Percentiles rank a stretch among this genome's conserved stretches.
phyloP scores from a whole-genome alignment of 2,329 filamentous ascomycete genomes.

The Diaporthe capsici region DNA sequence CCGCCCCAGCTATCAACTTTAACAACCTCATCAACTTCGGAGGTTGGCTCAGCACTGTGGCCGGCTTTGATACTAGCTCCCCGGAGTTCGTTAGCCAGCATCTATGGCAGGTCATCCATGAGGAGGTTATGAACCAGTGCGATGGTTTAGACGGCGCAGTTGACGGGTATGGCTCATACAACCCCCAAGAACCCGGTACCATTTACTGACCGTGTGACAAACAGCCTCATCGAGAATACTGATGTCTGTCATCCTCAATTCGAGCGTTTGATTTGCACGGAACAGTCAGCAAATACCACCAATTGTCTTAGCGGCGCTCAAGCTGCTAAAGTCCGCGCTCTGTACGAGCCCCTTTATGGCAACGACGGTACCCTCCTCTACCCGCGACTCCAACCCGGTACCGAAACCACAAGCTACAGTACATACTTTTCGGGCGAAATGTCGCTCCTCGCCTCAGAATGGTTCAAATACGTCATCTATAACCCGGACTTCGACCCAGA shows the following conservation, averaged over 20 bases:
- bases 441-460: constrained; percentile 54
- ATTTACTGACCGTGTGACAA: background rate
- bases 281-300: background rate
- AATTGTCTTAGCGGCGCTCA: background rate
- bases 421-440: constrained; percentile 2
- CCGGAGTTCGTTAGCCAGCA: constrained; percentile 57
- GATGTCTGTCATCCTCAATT: constrained; percentile 1
- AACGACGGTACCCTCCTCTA: background rate
- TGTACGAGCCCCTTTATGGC: constrained; percentile 1
- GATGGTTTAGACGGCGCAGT: background rate
- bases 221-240: background rate
- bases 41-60: constrained; percentile 48
- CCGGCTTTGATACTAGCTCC: constrained; percentile 51
- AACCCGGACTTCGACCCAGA: constrained; percentile 57
- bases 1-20: constrained; percentile 57
- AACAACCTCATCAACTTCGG: constrained; percentile 56
- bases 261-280: background rate
- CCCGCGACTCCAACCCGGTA: constrained; percentile 64
- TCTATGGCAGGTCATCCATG: constrained; percentile 53
- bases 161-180: background rate
- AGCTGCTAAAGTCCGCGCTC: constrained; percentile 15
- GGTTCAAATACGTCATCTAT: constrained; percentile 63
- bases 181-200: background rate
- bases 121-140: constrained; percentile 46
- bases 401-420: constrained; percentile 49